Conservation (phyloP, 1,284 basidiomycete species). For the Earliella scabrosa region DNA sequence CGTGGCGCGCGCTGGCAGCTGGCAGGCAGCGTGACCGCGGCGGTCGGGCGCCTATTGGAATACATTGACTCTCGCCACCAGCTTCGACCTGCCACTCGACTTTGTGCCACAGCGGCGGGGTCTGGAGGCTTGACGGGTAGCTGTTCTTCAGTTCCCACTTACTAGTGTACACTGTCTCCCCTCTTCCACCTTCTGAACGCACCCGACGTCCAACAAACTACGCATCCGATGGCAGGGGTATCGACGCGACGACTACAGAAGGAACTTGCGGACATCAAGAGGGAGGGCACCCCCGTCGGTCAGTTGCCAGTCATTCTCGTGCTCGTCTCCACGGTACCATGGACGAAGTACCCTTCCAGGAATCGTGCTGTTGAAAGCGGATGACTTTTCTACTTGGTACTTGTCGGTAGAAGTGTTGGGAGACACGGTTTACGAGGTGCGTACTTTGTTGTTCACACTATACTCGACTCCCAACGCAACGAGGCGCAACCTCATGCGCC, state of each 20-base stretch:
- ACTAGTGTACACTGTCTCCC: too few species aligned
- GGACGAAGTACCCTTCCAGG: slow-evolving; percentile 44
- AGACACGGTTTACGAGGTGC: slow-evolving; percentile 72
- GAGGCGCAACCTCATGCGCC: background rate
- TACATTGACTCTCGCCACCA: too few species aligned
- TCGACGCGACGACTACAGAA: slow-evolving; percentile 70
- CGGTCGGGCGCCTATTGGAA: too few species aligned
- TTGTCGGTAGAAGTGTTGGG: slow-evolving; percentile 81
- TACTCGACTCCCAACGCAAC: background rate
- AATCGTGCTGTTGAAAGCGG: slow-evolving; percentile 69
- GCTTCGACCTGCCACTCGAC: too few species aligned
- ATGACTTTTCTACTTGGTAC: slow-evolving; percentile 75
- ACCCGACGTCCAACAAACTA: too few species aligned
- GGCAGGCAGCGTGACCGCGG: too few species aligned
- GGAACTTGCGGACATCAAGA: slow-evolving; percentile 72
- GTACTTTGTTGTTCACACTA: slow-evolving; percentile 13
- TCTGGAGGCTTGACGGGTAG: too few species aligned
- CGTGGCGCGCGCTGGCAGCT: too few species aligned
- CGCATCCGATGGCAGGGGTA: slow-evolving; percentile 42
- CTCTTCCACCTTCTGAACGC: too few species aligned
- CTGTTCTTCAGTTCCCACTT: too few species aligned
- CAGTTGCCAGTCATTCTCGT: slow-evolving; percentile 23
- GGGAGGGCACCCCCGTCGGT: slow-evolving; percentile 78
- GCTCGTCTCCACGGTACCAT: background rate
- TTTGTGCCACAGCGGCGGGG: too few species aligned